Percentiles rank a stretch among this genome's conserved stretches.
phyloP scores from a whole-genome alignment of 768 basidiomycete species.

The Phanerodontia chrysosporium region DNA sequence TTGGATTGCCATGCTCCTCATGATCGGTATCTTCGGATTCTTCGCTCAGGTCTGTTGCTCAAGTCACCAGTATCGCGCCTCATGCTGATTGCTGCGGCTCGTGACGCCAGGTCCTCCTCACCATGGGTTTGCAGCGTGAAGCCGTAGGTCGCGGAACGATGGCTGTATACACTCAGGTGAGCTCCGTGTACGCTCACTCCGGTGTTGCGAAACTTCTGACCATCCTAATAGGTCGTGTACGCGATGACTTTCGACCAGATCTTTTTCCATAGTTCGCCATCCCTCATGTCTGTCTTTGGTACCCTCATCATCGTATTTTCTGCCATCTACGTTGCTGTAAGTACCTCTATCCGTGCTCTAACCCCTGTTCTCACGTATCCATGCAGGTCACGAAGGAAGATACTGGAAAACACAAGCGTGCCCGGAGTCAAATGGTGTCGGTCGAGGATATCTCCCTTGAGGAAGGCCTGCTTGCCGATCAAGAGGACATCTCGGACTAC shows the following conservation, averaged over 20 bases:
- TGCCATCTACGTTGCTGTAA: slow-evolving; percentile 64
- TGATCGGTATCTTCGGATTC: slow-evolving; percentile 54
- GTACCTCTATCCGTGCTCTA: slow-evolving; percentile 16
- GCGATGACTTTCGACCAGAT: slow-evolving; percentile 59
- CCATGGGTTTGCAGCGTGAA: slow-evolving; percentile 60
- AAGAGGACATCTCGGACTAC: not conserved
- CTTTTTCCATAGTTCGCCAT: slow-evolving; percentile 59
- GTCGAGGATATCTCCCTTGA: slow-evolving; percentile 22
- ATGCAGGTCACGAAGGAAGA: slow-evolving; percentile 22
- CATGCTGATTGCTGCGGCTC: slow-evolving; percentile 26
- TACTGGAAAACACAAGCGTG: not conserved
- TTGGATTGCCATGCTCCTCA: slow-evolving; percentile 42
- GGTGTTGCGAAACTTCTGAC: not conserved
- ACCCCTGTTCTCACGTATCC: not conserved
- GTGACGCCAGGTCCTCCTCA: slow-evolving; percentile 36
- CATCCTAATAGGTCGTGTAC: slow-evolving; percentile 53
- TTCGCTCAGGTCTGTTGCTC: slow-evolving; percentile 32
- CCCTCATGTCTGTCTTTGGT: slow-evolving; percentile 56
- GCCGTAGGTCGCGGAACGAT: slow-evolving; percentile 60
- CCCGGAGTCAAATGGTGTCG: slow-evolving; percentile 1
- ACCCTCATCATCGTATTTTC: slow-evolving; percentile 58
- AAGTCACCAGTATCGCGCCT: not conserved
- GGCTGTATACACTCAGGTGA: slow-evolving; percentile 53
- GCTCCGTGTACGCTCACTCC: slow-evolving; percentile 5
- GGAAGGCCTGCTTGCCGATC: slow-evolving; percentile 22